Base-by-base conservation (phyloP, 2,329 filamentous ascomycete genomes). In the Sporothrix pseudoabietina region DNA sequence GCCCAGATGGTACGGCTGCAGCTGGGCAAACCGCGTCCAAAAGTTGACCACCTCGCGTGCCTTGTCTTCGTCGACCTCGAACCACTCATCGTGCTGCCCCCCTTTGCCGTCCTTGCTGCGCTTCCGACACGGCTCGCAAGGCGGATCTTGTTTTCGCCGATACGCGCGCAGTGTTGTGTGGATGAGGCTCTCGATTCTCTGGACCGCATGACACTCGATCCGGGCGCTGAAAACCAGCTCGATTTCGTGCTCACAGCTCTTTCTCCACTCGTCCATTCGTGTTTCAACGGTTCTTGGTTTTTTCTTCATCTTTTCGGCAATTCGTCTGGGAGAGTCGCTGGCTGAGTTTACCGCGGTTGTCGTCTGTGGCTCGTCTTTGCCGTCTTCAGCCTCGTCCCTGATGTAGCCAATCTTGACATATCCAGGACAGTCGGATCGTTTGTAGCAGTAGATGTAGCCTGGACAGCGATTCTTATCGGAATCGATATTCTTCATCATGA, bases 111-210 rank as follows among this genome's bases (percentile, higher is more conserved):
- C 5, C 16, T 49, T 49, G 44, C 44, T 49, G 44, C 39, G 35
- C 41, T 47, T 10, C 35, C 39, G 61, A 66, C 61, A 66, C 61
- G 61, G 39, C 61, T 66, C 39, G 22, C 61, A 66, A 26, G 61
- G 35, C 16, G 61, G 61, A 47, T 66, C 19, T 66, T 66, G 61
- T 12, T 26, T 41, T 8, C 19, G 61, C 26, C 61, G 61, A 26
- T 44, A 66, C 39, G 22, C 61, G 35, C 19, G 61, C 35, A 66
- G 61, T 41, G 61, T 66, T 39, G 9, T 26, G 39, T 66, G 61
- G 61, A 66, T 66, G 61, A 66, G 61, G 61, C 35, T 66, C 39
- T 66, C 61, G 9, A 66, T 47, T 30, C 61, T 66, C 61, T 47
- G 35, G 5, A 30, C 16, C 61, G 61, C 61, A n/a, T 66, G n/a